Evolutionary conservation across 352 stramenopile genomes (phyloP).

Genomic region (Labyrinthula sp.): DNA sequence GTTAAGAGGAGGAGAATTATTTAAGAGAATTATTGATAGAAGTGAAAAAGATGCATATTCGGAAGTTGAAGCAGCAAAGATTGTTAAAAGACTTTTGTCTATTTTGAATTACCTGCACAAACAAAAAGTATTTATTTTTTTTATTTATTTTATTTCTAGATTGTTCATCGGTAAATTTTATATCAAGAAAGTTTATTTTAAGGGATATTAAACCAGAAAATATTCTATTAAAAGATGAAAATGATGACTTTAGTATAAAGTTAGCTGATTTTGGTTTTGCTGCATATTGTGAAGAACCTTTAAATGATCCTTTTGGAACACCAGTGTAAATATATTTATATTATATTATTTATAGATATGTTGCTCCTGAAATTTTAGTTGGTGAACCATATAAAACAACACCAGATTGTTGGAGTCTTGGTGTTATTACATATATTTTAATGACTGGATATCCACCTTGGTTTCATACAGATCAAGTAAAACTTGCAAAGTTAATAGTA

Average conservation of each 20-base stretch:
- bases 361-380: constrained; percentile 80
- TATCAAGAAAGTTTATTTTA: too few species aligned
- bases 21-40: constrained; percentile 61
- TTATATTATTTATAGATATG: constrained; percentile 86
- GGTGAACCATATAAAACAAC: constrained; percentile 61
- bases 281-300: too few species aligned
- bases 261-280: constrained; percentile 69
- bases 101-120: constrained; percentile 26
- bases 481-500: constrained; percentile 67
- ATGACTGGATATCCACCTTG: constrained; percentile 55
- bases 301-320: too few species aligned
- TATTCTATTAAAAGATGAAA: constrained; percentile 53
- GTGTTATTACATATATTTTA: constrained; percentile 81
- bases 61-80: constrained; percentile 38
- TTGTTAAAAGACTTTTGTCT: constrained; percentile 23
- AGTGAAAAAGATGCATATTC: constrained; percentile 66
- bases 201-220: constrained; percentile 67
- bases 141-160: too few species aligned
- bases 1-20: constrained; percentile 57
- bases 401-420: constrained; percentile 76
- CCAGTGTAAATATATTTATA: too few species aligned
- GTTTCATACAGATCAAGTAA: constrained; percentile 60
- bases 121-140: too few species aligned
- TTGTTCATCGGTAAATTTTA: too few species aligned
- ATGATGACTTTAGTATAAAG: constrained; percentile 48